Base-by-base conservation (phyloP, 768 basidiomycete species). In the Calvatia gigantea region DNA sequence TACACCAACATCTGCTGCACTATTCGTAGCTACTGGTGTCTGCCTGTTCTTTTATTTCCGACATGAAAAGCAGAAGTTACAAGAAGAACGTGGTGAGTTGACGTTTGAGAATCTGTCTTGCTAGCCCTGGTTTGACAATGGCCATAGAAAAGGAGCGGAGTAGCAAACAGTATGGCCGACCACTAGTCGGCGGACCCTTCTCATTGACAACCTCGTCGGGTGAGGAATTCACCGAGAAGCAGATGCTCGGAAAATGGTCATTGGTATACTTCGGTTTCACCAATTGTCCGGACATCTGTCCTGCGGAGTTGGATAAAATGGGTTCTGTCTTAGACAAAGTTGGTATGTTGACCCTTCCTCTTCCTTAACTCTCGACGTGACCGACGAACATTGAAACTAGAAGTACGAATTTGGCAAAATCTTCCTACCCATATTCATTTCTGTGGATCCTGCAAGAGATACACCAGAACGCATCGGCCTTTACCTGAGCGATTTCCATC, bases 241-340 rank as follows among this genome's bases (percentile, higher is more conserved):
- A 96, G 65, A 74, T 98, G 43, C 70, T 89, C 23, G 95, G 94
- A 32, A 89, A 91, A 73, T 98, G 92, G 92, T 89, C 80, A n/a
- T 73, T 92, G 57, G 80, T 91, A 43, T 92, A 98, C 74, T 99
- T 99, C 71, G 97, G 97, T n/a, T 99, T 98, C 76, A 95, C 96
- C 28, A 96, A 99, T 70, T 99, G 97, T 71, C 96, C 97, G 5
- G 97, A 99, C 70, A 98, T 99, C 51, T 99, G 97, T 67, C 97
- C 97, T 1, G 91, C 95, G 52, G 96, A 98, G 72, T 78, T 99
- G 27, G 97, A 99, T 75, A 98, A 98, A 76, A 84, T 98, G 74
- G 85, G 89, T 11, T 77, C 72, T 0, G 85, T 94, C 15, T 76
- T 98, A 39, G 78, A 87, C 29, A 70, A 76, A 45, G 75, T 92